Evolutionary conservation across 768 basidiomycete genomes (phyloP).

Genomic region (Suillus luteus): DNA sequence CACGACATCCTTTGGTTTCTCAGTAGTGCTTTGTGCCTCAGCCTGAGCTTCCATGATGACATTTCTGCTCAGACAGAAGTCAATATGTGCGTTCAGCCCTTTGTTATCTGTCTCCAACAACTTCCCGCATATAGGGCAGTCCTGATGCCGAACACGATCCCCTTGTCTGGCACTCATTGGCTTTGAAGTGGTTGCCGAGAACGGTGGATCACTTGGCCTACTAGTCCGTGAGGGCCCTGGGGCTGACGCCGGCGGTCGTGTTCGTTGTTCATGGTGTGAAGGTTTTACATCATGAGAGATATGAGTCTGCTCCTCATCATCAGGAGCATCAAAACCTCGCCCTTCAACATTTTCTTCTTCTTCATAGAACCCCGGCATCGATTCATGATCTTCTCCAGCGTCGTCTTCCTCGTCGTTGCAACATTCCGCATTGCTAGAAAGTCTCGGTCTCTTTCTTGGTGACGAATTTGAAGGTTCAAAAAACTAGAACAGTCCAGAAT

Average conservation of each 20-base stretch:
- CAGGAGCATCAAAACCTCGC: slow-evolving; percentile 12
- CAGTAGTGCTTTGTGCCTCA: slow-evolving; percentile 23
- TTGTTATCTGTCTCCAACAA: slow-evolving; percentile 68
- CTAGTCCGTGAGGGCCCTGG: slow-evolving; percentile 22
- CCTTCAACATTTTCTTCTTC: slow-evolving; percentile 39
- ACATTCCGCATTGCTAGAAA: slow-evolving; percentile 20
- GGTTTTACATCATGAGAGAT: slow-evolving; percentile 18
- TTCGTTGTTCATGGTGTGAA: slow-evolving; percentile 14
- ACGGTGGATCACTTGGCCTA: slow-evolving; percentile 6
- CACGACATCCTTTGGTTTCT: slow-evolving; percentile 13
- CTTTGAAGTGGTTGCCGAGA: slow-evolving; percentile 9
- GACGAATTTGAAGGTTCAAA: slow-evolving; percentile 45
- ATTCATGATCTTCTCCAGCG: slow-evolving; percentile 28
- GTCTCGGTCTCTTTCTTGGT: slow-evolving; percentile 45
- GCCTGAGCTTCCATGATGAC: slow-evolving; percentile 74
- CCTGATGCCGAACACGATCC: slow-evolving; percentile 29
- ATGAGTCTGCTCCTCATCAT: slow-evolving; percentile 13
- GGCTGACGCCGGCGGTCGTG: slow-evolving; percentile 29
- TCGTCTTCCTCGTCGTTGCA: slow-evolving; percentile 28
- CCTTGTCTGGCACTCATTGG: slow-evolving; percentile 7
- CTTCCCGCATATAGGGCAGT: slow-evolving; percentile 75
- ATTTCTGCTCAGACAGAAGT: slow-evolving; percentile 81
- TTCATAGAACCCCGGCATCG: slow-evolving; percentile 58
- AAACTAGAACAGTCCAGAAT: slow-evolving; percentile 45
- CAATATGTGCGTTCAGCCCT: slow-evolving; percentile 84